Evolutionary conservation across 345 rosid genomes (phyloP).

Genomic region (Odontarrhena argentea): DNA sequence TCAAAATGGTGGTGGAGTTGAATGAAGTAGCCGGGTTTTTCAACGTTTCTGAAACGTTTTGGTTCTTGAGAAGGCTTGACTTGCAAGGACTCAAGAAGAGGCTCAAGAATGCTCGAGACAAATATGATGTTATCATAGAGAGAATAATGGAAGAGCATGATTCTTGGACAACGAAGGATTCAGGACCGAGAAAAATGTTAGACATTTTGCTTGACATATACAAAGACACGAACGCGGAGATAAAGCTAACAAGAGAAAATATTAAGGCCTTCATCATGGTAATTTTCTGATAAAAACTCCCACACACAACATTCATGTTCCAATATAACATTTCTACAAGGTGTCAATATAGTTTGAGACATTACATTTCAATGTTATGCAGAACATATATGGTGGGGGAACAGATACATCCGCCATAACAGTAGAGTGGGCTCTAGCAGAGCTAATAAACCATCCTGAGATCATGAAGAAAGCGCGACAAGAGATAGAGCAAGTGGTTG

Average conservation of each 20-base stretch:
- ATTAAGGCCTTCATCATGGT: constrained; percentile 81
- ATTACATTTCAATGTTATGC: constrained; percentile 27
- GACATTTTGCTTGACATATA: constrained; percentile 65
- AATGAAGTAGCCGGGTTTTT: constrained; percentile 55
- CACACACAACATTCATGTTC: background rate
- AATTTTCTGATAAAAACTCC: constrained; percentile 11
- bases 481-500: constrained; percentile 62
- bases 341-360: background rate
- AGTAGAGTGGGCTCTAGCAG: constrained; percentile 72
- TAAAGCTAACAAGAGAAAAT: constrained; percentile 64
- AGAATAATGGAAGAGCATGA: constrained; percentile 64
- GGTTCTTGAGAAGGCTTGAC: constrained; percentile 69
- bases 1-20: constrained; percentile 62
- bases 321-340: background rate
- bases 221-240: constrained; percentile 66
- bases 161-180: constrained; percentile 36
- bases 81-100: constrained; percentile 63
- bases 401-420: constrained; percentile 66
- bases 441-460: constrained; percentile 66
- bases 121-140: constrained; percentile 67
- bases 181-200: constrained; percentile 50
- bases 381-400: constrained; percentile 70
- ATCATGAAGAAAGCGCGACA: constrained; percentile 56
- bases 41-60: constrained; percentile 62
- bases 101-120: constrained; percentile 59